Evolutionary conservation across 345 rosid species (phyloP).

Genomic region (Ricinus communis): DNA sequence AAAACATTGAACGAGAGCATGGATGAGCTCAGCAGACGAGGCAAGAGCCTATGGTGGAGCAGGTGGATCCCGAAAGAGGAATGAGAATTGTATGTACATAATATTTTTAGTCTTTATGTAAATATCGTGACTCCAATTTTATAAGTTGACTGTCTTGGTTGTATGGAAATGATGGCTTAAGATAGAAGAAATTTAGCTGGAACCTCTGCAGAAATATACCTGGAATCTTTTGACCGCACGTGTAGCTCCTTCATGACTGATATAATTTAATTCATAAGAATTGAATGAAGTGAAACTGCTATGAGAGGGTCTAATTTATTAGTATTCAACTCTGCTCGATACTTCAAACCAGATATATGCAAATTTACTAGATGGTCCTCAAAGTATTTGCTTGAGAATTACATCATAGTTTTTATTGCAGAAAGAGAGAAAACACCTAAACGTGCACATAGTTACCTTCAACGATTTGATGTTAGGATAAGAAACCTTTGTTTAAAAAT

Average conservation of each 20-base stretch:
- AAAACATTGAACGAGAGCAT: slow-evolving; percentile 68
- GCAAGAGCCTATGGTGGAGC: slow-evolving; percentile 93
- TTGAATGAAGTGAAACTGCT: slow-evolving; percentile 18
- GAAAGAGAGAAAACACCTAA: no score
- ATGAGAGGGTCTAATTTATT: neutral
- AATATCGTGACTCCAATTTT: slow-evolving; percentile 25
- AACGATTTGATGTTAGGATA: neutral
- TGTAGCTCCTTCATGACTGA: slow-evolving; percentile 15
- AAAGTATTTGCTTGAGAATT: neutral
- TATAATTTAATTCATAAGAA: slow-evolving; percentile 1
- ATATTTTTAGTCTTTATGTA: slow-evolving; percentile 13
- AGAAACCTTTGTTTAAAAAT: neutral
- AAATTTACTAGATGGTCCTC: neutral
- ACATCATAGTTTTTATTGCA: neutral
- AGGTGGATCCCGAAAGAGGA: slow-evolving; percentile 94
- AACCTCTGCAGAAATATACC: slow-evolving; percentile 22
- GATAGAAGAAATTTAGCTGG: slow-evolving; percentile 32
- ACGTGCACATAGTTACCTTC: neutral
- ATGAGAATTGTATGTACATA: slow-evolving; percentile 39
- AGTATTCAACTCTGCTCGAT: neutral
- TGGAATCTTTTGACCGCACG: slow-evolving; percentile 32
- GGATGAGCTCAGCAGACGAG: slow-evolving; percentile 67
- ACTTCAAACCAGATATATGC: neutral
- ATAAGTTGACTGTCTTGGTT: slow-evolving; percentile 8
- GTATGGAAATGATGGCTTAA: slow-evolving; percentile 18